Conservation (phyloP, 176 grass and related monocot species). For the Bothriochloa decipiens region DNA sequence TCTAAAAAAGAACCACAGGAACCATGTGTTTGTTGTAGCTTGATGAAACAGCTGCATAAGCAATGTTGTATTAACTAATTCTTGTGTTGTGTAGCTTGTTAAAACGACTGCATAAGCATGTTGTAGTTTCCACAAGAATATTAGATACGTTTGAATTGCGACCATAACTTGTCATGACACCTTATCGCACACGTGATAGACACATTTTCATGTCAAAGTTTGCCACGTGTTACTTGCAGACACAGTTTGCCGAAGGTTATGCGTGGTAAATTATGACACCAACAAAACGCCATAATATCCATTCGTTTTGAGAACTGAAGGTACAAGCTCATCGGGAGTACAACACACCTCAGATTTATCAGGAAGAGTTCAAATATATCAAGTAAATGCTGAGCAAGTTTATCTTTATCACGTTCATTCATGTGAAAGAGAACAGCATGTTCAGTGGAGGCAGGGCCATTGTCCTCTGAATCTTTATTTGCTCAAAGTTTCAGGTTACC, state of each 20-base stretch:
- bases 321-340: not conserved
- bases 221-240: too few species aligned
- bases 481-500: conserved; percentile 11
- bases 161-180: too few species aligned
- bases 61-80: not conserved
- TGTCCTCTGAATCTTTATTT: conserved; percentile 38
- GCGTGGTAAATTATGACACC: too few species aligned
- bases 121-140: not conserved
- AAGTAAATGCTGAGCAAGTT: not conserved
- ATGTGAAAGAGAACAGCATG: conserved; percentile 16
- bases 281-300: not conserved
- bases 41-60: not conserved
- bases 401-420: conserved; percentile 16
- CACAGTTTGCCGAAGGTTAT: too few species aligned
- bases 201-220: too few species aligned
- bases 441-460: not conserved
- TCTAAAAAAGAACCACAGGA: too few species aligned
- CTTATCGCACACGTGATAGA: too few species aligned
- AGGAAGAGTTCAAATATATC: not conserved
- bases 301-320: not conserved
- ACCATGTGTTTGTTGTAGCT: not conserved
- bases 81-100: not conserved
- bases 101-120: not conserved
- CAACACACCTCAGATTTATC: not conserved
- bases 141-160: too few species aligned